Conservation (phyloP, 2,329 filamentous ascomycete species). For the Botrytis medusae region DNA sequence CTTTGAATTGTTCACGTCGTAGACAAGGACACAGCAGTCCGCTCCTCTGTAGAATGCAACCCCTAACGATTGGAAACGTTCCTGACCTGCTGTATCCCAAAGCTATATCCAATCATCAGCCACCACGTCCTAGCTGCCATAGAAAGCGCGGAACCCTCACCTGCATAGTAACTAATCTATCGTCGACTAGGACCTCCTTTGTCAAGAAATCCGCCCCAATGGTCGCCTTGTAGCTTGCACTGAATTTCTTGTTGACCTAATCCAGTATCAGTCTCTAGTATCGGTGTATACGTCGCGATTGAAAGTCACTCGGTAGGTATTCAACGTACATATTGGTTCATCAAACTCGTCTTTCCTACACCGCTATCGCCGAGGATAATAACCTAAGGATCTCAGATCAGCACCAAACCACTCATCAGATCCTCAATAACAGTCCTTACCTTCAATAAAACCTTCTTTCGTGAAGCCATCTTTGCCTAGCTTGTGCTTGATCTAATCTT, state of each 20-base stretch:
- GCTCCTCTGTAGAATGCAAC: slow-evolving; percentile 97
- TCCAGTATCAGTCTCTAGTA: slow-evolving; percentile 27
- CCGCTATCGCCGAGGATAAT: slow-evolving; percentile 99
- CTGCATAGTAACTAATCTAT: slow-evolving; percentile 98
- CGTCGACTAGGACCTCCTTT: slow-evolving; percentile 95
- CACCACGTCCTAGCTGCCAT: background rate
- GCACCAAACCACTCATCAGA: slow-evolving; percentile 5
- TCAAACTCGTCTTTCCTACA: slow-evolving; percentile 98
- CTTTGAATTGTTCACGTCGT: slow-evolving; percentile 99
- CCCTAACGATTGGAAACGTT: slow-evolving; percentile 94
- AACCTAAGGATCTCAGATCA: slow-evolving; percentile 58
- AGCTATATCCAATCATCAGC: slow-evolving; percentile 60
- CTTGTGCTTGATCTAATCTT: slow-evolving; percentile 12
- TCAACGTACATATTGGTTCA: slow-evolving; percentile 98
- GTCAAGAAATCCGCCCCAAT: slow-evolving; percentile 98
- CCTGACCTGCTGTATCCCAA: slow-evolving; percentile 97
- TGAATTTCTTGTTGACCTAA: slow-evolving; percentile 99
- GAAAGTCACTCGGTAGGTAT: slow-evolving; percentile 7
- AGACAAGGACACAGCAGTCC: slow-evolving; percentile 96
- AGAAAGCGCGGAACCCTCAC: slow-evolving; percentile 46
- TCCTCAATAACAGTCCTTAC: slow-evolving; percentile 42
- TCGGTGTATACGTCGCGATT: background rate
- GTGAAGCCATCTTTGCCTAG: slow-evolving; percentile 29
- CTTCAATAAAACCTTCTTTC: slow-evolving; percentile 70
- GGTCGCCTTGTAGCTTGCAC: slow-evolving; percentile 98